Evolutionary conservation across 306 rosid species (phyloP), one percentile per base, ranked within the genome.

Genomic region (Lablab purpureus): DNA sequence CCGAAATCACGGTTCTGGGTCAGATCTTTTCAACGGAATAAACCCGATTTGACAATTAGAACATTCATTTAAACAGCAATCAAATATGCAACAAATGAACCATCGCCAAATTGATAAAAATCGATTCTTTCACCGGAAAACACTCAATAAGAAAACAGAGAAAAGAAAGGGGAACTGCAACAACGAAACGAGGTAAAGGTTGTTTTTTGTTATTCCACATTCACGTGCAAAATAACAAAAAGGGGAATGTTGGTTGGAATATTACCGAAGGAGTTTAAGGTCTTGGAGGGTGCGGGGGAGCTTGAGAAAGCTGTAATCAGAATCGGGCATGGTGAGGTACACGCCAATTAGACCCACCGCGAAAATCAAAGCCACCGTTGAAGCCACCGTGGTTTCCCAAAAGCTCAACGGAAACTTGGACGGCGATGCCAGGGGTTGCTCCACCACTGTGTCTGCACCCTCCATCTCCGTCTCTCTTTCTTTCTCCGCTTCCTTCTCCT

Each of bases 301-400:
- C 93, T 95, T 95, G 50, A 95, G 99, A 58, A 95, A 95, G 89
- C 99, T 90, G 80, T 95, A 95, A 86, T 95, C 99, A 25, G 99
- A 93, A 52, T 87, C 87, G 4, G 99, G 99, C 91, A 95, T 88
- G 84, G 98, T 91, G 4, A 91, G 85, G 73, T 95, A 95, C 54
- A 95, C 93, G 67, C 89, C 81, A 40, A 90, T 62, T 55, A 95
- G 75, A n/a, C 94, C 90, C 0, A 84, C 2, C 15, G 76, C 32
- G 67, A 91, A 93, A 1, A 87, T 90, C 72, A 95, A 54, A 0
- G 90, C 86, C 70, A 95, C 96, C 36, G 87, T 73, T n/a, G 91
- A 87, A 79, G 89, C 97, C 82, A 81, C 83, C 3, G 90, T 64
- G 3, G 91, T 51, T 85, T 95, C 99, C 89, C 92, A 87, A 74